Evolutionary conservation across 306 rosid species (phyloP).

Genomic region (Mucuna pruriens): DNA sequence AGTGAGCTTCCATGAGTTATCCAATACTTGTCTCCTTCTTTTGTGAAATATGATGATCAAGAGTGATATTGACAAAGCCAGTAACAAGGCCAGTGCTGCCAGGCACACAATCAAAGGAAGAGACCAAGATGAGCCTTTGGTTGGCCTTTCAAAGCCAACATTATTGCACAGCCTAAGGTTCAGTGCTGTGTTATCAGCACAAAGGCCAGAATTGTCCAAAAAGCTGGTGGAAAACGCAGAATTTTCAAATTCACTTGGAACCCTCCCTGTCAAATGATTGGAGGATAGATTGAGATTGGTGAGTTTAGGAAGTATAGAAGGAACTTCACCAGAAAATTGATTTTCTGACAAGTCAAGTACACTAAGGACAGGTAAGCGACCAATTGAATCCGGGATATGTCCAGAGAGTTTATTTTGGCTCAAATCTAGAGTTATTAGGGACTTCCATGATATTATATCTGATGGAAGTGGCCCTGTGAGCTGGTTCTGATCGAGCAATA

Average conservation of each 20-base stretch:
- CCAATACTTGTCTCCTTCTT: constrained; percentile 41
- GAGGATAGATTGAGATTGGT: constrained; percentile 48
- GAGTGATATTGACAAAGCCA: constrained; percentile 30
- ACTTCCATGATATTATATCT: constrained; percentile 52
- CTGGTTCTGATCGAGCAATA: constrained; percentile 61
- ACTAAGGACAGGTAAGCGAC: constrained; percentile 47
- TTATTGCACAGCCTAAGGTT: constrained; percentile 49
- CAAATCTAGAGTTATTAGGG: constrained; percentile 51
- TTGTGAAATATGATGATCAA: constrained; percentile 35
- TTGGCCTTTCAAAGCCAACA: constrained; percentile 22
- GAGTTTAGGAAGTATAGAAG: constrained; percentile 38
- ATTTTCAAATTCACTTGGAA: constrained; percentile 58
- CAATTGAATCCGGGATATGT: constrained; percentile 48
- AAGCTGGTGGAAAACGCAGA: constrained; percentile 54
- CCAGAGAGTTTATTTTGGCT: constrained; percentile 62
- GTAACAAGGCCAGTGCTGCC: constrained; percentile 6
- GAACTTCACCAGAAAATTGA: constrained; percentile 70
- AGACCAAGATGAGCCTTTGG: constrained; percentile 50
- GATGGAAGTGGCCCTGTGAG: constrained; percentile 59
- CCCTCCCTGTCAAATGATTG: constrained; percentile 55
- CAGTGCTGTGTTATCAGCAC: constrained; percentile 39
- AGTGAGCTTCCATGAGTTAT: constrained; percentile 66
- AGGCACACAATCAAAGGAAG: constrained; percentile 54
- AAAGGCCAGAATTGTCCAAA: constrained; percentile 72
- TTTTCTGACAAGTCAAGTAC: constrained; percentile 69